A percentile compares a stretch with the other conserved stretches of the same genome.
Conservation (phyloP, 768 basidiomycete genomes). For the Termitomyces sp. region DNA sequence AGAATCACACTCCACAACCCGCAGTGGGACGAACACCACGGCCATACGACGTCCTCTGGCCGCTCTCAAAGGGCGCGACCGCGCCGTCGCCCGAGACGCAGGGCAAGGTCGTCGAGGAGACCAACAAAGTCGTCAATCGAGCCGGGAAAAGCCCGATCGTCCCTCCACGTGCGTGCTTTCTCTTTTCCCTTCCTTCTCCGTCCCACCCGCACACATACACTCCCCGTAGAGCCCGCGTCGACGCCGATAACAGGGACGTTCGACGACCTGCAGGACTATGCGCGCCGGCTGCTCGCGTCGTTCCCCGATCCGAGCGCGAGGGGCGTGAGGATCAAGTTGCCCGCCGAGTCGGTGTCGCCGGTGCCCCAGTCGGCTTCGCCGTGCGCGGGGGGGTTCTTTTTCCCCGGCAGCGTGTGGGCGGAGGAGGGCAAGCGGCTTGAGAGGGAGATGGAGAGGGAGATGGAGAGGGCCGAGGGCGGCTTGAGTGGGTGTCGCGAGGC, state of each 20-base stretch:
- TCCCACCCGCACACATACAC: neutral
- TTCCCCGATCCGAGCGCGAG: slow-evolving; percentile 28
- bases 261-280: slow-evolving; percentile 48
- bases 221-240: slow-evolving; percentile 3
- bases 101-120: slow-evolving; percentile 33
- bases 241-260: slow-evolving; percentile 24
- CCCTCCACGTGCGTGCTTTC: slow-evolving; percentile 17
- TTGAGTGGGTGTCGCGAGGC: slow-evolving; percentile 70
- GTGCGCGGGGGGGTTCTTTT: neutral
- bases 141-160: slow-evolving; percentile 12
- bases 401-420: slow-evolving; percentile 13
- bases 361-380: slow-evolving; percentile 21
- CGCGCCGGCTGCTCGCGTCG: slow-evolving; percentile 40
- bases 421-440: slow-evolving; percentile 26
- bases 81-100: slow-evolving; percentile 25
- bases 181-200: neutral
- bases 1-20: neutral
- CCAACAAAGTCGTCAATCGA: slow-evolving; percentile 10
- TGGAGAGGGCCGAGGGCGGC: slow-evolving; percentile 34
- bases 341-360: slow-evolving; percentile 18
- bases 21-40: slow-evolving; percentile 48
- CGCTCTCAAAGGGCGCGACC: slow-evolving; percentile 42
- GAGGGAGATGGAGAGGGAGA: slow-evolving; percentile 20
- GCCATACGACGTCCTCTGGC: slow-evolving; percentile 84
- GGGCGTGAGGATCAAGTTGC: slow-evolving; percentile 21